These are phyloP conservation scores for Hanseniaspora occidentalis DNA, from an alignment of 805 yeast genomes.

Conservation along the genomic window DNA sequence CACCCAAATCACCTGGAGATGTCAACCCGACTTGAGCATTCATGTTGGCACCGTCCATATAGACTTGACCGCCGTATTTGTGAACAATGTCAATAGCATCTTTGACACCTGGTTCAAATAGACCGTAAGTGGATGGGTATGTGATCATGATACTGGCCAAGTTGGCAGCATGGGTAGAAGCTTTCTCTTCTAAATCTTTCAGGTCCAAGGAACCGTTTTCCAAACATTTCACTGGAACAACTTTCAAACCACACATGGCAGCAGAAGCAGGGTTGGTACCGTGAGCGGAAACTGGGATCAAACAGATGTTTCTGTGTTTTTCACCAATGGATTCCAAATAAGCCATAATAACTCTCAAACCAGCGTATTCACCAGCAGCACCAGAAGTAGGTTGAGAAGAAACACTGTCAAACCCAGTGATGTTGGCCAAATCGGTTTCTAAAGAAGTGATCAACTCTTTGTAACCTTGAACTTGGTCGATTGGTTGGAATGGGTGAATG, in stretches of 20 bases:
- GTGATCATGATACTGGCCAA: conserved; percentile 94
- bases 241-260: conserved; percentile 91
- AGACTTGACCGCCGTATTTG: conserved; percentile 83
- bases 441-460: conserved; percentile 60
- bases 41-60: conserved; percentile 98
- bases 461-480: conserved; percentile 82
- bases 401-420: conserved; percentile 86
- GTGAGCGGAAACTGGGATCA: conserved; percentile 95
- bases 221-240: conserved; percentile 82
- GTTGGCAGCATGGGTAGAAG: conserved; percentile 49
- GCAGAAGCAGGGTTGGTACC: conserved; percentile 99
- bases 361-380: conserved; percentile 97
- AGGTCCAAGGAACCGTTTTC: conserved; percentile 79
- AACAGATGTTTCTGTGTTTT: conserved; percentile 64
- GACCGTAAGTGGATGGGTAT: conserved; percentile 94
- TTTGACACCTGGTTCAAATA: conserved; percentile 85
- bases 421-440: conserved; percentile 74
- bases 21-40: conserved; percentile 97
- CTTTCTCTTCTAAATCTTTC: conserved; percentile 60
- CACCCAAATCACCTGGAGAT: conserved; percentile 94
- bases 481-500: conserved; percentile 89
- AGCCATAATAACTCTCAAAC: conserved; percentile 72
- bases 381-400: conserved; percentile 96
- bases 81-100: conserved; percentile 82
- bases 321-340: conserved; percentile 61